phyloP scores from a whole-genome alignment of 306 rosid species.

The Alnus rubra region DNA sequence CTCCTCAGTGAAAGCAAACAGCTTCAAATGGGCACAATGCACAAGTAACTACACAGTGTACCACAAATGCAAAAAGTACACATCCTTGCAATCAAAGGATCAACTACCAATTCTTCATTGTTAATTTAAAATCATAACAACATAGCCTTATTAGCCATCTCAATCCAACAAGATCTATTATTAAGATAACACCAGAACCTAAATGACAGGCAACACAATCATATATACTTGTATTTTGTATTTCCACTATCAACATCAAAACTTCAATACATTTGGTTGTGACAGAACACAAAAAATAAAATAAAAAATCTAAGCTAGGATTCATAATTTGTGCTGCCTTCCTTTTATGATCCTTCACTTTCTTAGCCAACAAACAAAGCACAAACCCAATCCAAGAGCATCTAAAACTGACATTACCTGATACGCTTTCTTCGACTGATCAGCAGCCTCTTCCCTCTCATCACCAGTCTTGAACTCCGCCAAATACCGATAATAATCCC shows the following conservation, averaged over 20 bases:
- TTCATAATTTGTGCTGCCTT: neutral
- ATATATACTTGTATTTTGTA: neutral
- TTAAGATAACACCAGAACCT: neutral
- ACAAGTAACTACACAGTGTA: neutral
- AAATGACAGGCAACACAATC: neutral
- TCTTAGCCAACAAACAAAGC: neutral
- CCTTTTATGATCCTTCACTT: too few species aligned
- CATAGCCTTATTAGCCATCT: neutral
- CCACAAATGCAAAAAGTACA: neutral
- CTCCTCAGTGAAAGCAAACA: neutral
- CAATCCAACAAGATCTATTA: neutral
- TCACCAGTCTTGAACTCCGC: constrained; percentile 49
- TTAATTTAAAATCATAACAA: neutral
- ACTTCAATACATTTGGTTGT: neutral
- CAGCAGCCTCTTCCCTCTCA: constrained; percentile 62
- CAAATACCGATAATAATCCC: constrained; percentile 59
- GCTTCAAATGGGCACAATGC: neutral
- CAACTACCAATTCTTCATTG: neutral
- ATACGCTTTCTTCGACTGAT: constrained; percentile 58
- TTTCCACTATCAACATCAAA: neutral
- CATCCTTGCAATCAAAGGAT: neutral
- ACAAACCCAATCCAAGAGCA: neutral
- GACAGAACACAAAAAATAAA: neutral
- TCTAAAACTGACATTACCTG: constrained; percentile 27
- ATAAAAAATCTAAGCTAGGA: neutral